Base-by-base conservation (phyloP, 306 rosid genomes). In the Medicago ruthenica region DNA sequence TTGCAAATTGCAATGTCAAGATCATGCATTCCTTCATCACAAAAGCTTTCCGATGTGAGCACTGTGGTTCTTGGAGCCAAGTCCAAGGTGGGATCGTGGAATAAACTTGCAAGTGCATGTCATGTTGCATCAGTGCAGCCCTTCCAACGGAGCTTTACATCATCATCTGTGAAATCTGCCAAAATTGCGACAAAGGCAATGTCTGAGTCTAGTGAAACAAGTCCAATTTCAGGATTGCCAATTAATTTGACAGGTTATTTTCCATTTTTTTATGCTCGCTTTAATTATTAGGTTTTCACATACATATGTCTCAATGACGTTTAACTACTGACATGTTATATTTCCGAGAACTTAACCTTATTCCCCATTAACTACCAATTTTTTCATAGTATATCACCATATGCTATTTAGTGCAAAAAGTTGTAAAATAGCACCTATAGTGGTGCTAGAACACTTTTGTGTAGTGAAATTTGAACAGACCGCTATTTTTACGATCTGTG, bases 1-100 rank as follows among this genome's bases (percentile, higher is more conserved):
- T 83, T 92, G 84, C 97, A 95, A 70, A 72, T 90, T 73, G 92
- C 97, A 61, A 77, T 92, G 65, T 83, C 86, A 34, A 84, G 89
- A 78, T 84, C 93, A 48, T 78, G 78, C 76, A 45, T 90, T 81
- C 80, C 84, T 64, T 84, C 93, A 57, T 81, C 96, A 69, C 82
- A 77, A 31, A 85, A 85, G 81, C 73, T 77, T 71, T 78, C 76
- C 44, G 74, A 75, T 80, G 84, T 85, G 17, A 74, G 86, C 9
- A 47, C 79, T 40, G 39, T 79, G 64, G 62, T 83, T 81, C 77
- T 84, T 42, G 83, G 83, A 24, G 72, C 86, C 40, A 87, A 74
- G 78, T 81, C 75, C 64, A 93, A 77, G 87, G 75, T 50, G 51
- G 77, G 83, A n/a, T 82, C 93, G 7, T 83, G 85, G 84, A 79